Percentiles rank a stretch among this genome's conserved stretches.
Conservation (phyloP, 1,139 yeast species). For the Candida albicans region DNA sequence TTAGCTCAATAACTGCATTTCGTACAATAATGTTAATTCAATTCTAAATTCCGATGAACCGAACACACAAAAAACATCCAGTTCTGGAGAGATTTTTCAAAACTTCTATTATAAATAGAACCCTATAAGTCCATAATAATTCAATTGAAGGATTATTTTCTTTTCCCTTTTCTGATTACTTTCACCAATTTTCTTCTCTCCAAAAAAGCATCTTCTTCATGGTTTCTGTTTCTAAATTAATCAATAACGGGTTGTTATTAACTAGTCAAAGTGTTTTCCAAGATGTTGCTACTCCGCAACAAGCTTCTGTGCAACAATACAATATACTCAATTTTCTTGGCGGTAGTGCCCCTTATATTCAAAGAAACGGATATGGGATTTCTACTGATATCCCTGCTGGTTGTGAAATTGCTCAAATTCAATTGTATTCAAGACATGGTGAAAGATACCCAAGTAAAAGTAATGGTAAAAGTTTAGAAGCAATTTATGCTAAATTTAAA, state of each 20-base stretch:
- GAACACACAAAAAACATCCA: too few species aligned
- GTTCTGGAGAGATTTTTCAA: too few species aligned
- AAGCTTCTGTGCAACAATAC: conserved; percentile 38
- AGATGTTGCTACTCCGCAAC: conserved; percentile 38
- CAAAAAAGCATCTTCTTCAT: conserved; percentile 12
- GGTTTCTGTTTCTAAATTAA: conserved; percentile 34
- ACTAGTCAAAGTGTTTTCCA: conserved; percentile 28
- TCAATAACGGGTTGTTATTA: conserved; percentile 33
- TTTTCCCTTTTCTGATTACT: too few species aligned
- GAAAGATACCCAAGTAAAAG: conserved; percentile 58
- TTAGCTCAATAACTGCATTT: too few species aligned
- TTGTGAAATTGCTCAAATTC: conserved; percentile 64
- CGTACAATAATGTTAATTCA: too few species aligned
- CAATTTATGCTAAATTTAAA: conserved; percentile 21
- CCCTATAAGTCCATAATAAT: too few species aligned
- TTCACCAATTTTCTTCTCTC: too few species aligned
- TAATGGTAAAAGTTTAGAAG: conserved; percentile 23
- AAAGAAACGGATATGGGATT: conserved; percentile 48
- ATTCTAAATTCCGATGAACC: too few species aligned
- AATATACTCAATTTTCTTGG: conserved; percentile 46
- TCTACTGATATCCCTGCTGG: conserved; percentile 48
- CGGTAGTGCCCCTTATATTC: conserved; percentile 49
- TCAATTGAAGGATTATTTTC: too few species aligned
- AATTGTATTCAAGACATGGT: conserved; percentile 66
- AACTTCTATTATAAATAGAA: too few species aligned